Base-by-base conservation (phyloP, 2,329 filamentous ascomycete genomes). In the Fusarium succisae region DNA sequence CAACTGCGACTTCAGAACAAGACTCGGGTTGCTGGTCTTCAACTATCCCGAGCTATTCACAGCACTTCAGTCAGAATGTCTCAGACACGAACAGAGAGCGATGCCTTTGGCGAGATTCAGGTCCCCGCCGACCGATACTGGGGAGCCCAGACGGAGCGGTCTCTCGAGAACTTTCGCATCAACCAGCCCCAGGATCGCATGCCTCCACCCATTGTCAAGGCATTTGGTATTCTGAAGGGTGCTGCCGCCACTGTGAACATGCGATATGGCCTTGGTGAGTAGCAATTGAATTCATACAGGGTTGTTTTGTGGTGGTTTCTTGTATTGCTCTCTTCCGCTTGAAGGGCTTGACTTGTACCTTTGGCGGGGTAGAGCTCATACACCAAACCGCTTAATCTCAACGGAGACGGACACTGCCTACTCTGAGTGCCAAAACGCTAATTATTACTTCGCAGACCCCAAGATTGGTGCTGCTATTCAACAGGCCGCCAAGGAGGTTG, bases 161-260 rank as follows among this genome's bases (percentile, higher is more conserved):
- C 96, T 59, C 90, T 98, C 83, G 92, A 93, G 84, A 99, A 99
- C 89, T 99, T 99, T 90, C 93, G 93, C 84, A 98, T 99, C 91
- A 98, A 98, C 87, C 96, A 98, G 89, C 96, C 96, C 70, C 94
- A 98, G 86, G 96, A 99, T 83, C 95, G 96, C 83, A 98, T 98
- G 95, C 96, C 96, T 55, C 92, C 94, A 75, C 93, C 95, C 51
- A 93, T 99, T 78, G 88, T 98, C 80, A 92, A 91, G 84, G 96
- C 96, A 12, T 98, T 99, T 83, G 96, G 96, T 82, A 97, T 98
- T 80, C 89, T 99, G 76, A 99, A 99, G 90, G 96, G 95, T 75
- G 96, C 96, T 65, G 96, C 96, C 50, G 96, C 96, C 54, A 94
- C 92, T 13, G 96, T 98, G 74, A 99, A 99, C 87, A 95, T 98